Evolutionary conservation across 2,329 filamentous ascomycete genomes (phyloP).

Genomic region (Byssothecium circinans): DNA sequence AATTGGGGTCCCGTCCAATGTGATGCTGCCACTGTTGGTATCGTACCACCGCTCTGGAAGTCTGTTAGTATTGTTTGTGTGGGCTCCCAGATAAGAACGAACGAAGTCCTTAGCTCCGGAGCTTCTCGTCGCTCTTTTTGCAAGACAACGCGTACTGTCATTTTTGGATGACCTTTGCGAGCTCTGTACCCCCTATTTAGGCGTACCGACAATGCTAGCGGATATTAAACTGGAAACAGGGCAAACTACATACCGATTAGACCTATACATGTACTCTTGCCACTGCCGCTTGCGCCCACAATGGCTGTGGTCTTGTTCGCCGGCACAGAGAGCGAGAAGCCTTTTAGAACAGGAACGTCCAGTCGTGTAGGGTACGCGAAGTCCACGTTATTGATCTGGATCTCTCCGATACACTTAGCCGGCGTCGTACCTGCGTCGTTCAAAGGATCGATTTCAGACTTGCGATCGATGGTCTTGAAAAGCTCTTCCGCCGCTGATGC

Average conservation of each 20-base stretch:
- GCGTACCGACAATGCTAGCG: too few relatives aligned
- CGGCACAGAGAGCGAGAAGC: conserved; percentile 75
- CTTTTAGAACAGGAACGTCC: conserved; percentile 84
- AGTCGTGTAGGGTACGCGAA: conserved; percentile 94
- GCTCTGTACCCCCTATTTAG: too few relatives aligned
- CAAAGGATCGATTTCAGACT: conserved; percentile 71
- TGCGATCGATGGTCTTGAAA: conserved; percentile 68
- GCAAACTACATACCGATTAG: conserved; percentile 46
- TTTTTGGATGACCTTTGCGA: too few relatives aligned
- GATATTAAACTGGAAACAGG: conserved; percentile 54
- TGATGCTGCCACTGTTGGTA: conserved; percentile 25
- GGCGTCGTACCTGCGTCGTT: conserved; percentile 26
- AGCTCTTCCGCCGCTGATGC: conserved; percentile 38
- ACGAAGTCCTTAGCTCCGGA: too few relatives aligned
- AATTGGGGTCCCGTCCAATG: conserved; percentile 60
- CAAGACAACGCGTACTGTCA: too few relatives aligned
- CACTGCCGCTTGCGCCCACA: conserved; percentile 89
- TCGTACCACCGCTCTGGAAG: conserved; percentile 57
- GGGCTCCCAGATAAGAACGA: too few relatives aligned
- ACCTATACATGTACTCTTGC: conserved; percentile 91
- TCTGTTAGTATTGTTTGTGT: too few relatives aligned
- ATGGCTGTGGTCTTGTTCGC: conserved; percentile 90
- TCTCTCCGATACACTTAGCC: conserved; percentile 46
- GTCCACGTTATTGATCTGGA: conserved; percentile 78
- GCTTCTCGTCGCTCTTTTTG: too few relatives aligned